Evolutionary conservation across 148 eudicot species (phyloP), one percentile per base, ranked within the genome.

Genomic region (Amaranthus palmeri): DNA sequence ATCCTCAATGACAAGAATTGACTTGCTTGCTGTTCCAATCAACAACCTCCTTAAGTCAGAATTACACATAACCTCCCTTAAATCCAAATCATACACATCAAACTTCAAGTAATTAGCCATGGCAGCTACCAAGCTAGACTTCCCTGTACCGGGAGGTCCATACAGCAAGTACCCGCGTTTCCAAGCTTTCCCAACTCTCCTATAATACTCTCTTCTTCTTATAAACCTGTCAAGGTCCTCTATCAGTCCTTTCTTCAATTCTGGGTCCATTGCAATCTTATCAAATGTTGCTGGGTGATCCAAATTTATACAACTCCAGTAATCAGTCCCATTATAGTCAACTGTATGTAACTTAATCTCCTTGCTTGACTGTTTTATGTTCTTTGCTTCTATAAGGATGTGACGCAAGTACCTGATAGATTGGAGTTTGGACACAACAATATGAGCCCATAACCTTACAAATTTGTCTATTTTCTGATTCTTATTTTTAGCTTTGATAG

Each of bases 271-370:
- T 2, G 80, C 85, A 51, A 82, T 70, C 48, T 77, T 82, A 45
- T 76, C 85, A 46, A 79, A 79, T 57, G 80, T 76, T 7, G 78
- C 70, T 40, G 82, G 85, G 69, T 82, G 85, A 77, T 82, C 74
- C 0, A 82, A 43, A 48, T 65, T 60, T 9, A 79, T 53, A 52
- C 62, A 50, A 46, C 86, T 77, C 92, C 96, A 88, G 58, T 81
- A 85, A 54, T 85, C 84, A 40, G 64, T 75, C 52, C 83, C 79
- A 25, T 71, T 80, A 49, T 86, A 81, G 51, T 89, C 89, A 9
- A 87, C 85, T 14, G 91, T 86, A 60, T 90, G 86, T 7, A 87
- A 68, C 76, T 79, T 86, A 69, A 90, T 81, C 14, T 76, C 85
- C 71, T 81, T 88, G n/a, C 18, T 79, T 46, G 81, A 72, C 63